phyloP scores from a whole-genome alignment of 495 filamentous ascomycete genomes.

The Neurospora sp. region DNA sequence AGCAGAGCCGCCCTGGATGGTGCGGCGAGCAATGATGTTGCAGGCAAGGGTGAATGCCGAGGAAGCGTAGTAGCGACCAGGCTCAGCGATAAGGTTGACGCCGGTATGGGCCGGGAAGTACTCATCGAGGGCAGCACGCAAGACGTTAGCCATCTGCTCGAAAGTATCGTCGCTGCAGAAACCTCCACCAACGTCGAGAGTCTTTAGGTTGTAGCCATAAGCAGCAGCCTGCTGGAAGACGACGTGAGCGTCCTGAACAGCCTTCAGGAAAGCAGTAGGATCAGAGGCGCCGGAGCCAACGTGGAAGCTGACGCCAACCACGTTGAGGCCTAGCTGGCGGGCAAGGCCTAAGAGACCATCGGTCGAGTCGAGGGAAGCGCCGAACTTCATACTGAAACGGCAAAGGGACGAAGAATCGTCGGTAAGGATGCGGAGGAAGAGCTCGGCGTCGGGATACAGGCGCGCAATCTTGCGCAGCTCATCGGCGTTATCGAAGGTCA shows the following conservation, averaged over 20 bases:
- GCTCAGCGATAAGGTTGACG: slow-evolving; percentile 88
- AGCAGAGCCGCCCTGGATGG: slow-evolving; percentile 42
- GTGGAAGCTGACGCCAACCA: slow-evolving; percentile 95
- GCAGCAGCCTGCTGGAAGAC: slow-evolving; percentile 82
- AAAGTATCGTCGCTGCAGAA: slow-evolving; percentile 75
- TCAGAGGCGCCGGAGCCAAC: slow-evolving; percentile 94
- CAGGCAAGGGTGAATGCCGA: slow-evolving; percentile 88
- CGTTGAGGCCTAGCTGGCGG: slow-evolving; percentile 80
- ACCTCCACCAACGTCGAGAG: slow-evolving; percentile 88
- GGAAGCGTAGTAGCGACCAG: slow-evolving; percentile 89
- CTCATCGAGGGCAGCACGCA: slow-evolving; percentile 69
- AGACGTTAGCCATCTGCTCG: slow-evolving; percentile 75
- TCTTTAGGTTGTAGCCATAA: slow-evolving; percentile 72
- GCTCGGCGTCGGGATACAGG: slow-evolving; percentile 76
- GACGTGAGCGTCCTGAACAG: slow-evolving; percentile 73
- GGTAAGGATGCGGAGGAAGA: slow-evolving; percentile 87
- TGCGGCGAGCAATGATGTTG: slow-evolving; percentile 91
- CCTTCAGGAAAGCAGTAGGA: slow-evolving; percentile 75
- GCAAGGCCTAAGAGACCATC: slow-evolving; percentile 70
- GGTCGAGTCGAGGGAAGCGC: slow-evolving; percentile 75
- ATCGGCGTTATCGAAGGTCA: slow-evolving; percentile 98
- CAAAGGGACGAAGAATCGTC: slow-evolving; percentile 93
- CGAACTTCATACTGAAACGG: slow-evolving; percentile 93
- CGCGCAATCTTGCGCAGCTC: slow-evolving; percentile 97
- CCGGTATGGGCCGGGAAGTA: slow-evolving; percentile 66